Percentiles rank a stretch among this genome's conserved stretches.
Conservation (phyloP, 1,139 yeast genomes). For the Pichia sp. region DNA sequence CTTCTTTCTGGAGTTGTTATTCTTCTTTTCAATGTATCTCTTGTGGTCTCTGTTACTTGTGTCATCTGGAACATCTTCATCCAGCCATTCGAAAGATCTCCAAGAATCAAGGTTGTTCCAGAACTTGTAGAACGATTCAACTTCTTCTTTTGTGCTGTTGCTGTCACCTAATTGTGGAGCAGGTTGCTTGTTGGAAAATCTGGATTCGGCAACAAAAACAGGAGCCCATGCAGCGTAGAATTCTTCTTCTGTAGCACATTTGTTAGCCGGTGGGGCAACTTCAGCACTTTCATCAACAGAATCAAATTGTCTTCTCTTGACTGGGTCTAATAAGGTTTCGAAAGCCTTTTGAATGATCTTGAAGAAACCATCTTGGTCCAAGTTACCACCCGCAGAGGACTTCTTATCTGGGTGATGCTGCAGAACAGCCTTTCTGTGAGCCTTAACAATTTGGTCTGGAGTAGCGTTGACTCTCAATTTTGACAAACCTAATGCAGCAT, state of each 20-base stretch:
- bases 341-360: conserved; percentile 96
- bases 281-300: conserved; percentile 90
- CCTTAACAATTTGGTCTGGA: conserved; percentile 90
- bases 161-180: conserved; percentile 76
- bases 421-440: conserved; percentile 94
- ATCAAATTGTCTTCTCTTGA: conserved; percentile 87
- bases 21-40: conserved; percentile 97
- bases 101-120: conserved; percentile 97
- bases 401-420: conserved; percentile 98
- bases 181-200: conserved; percentile 89
- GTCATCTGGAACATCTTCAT: conserved; percentile 99
- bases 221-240: conserved; percentile 93
- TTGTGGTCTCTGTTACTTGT: conserved; percentile 98
- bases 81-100: conserved; percentile 97
- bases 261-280: conserved; percentile 65
- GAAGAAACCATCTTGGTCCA: conserved; percentile 95
- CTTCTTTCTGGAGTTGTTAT: conserved; percentile 94
- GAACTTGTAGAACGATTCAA: conserved; percentile 83
- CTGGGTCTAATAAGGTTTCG: conserved; percentile 82
- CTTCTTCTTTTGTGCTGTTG: conserved; percentile 70
- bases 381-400: conserved; percentile 64
- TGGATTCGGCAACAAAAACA: conserved; percentile 81
- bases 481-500: conserved; percentile 91
- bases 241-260: conserved; percentile 36
- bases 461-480: conserved; percentile 89